These are phyloP conservation scores for Pilaira anomala DNA, from an alignment of 192 early-diverging fungal species.

Conservation along the genomic window DNA sequence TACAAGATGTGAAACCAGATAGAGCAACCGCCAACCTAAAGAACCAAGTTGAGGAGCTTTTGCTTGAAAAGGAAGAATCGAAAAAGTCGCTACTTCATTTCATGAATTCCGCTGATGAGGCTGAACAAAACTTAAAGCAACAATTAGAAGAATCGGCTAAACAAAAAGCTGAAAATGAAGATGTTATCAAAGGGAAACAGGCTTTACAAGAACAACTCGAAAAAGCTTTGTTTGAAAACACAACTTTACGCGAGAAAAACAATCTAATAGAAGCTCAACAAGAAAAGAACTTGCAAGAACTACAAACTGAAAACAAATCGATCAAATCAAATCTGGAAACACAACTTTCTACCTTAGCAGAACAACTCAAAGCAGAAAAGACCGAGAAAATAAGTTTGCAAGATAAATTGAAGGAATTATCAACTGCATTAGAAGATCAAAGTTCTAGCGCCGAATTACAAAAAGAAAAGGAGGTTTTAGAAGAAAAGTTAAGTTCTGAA, in stretches of 20 bases:
- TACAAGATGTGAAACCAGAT: slow-evolving; percentile 20
- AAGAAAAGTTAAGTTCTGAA: background rate
- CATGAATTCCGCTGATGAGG: slow-evolving; percentile 33
- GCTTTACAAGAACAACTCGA: slow-evolving; percentile 4
- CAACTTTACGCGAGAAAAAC: background rate
- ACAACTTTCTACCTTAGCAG: background rate
- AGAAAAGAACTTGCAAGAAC: background rate
- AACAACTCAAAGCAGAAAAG: background rate
- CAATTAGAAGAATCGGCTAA: slow-evolving; percentile 21
- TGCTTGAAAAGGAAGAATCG: slow-evolving; percentile 31
- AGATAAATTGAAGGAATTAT: background rate
- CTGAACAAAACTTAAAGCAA: slow-evolving; percentile 12
- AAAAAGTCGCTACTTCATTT: slow-evolving; percentile 28
- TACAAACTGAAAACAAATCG: background rate
- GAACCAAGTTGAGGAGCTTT: slow-evolving; percentile 33
- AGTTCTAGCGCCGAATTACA: background rate
- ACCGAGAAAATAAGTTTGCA: background rate
- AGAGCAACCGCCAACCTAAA: slow-evolving; percentile 12
- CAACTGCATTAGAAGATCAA: background rate
- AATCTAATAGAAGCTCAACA: slow-evolving; percentile 6
- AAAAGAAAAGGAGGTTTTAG: slow-evolving; percentile 6
- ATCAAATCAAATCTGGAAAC: slow-evolving; percentile 1
- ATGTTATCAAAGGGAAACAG: slow-evolving; percentile 9
- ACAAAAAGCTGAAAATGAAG: slow-evolving; percentile 27
- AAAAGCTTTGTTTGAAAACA: slow-evolving; percentile 1